Evolutionary conservation across 2,329 filamentous ascomycete genomes (phyloP).

Genomic region (Colletotrichum shisoi): DNA sequence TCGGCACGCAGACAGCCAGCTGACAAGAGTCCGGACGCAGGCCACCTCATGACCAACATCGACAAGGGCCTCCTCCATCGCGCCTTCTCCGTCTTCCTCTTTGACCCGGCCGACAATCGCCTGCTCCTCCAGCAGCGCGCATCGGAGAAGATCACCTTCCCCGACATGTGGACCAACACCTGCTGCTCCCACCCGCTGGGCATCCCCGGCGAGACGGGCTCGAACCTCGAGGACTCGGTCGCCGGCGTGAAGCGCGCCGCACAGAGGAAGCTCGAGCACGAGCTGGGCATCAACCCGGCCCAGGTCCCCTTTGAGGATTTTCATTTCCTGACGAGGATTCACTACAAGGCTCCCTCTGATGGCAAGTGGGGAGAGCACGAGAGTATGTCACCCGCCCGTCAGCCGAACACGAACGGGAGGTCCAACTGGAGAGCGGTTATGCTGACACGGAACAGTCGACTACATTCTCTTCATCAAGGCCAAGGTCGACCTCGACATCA

Average conservation of each 20-base stretch:
- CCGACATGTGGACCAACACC: slow-evolving; percentile 99
- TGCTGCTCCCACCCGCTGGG: slow-evolving; percentile 98
- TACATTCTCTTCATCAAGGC: slow-evolving; percentile 99
- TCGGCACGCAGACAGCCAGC: slow-evolving; percentile 32
- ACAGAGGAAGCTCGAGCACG: slow-evolving; percentile 91
- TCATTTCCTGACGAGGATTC: slow-evolving; percentile 92
- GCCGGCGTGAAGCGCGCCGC: slow-evolving; percentile 90
- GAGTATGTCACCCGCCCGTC: slow-evolving; percentile 65
- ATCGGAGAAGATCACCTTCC: slow-evolving; percentile 97
- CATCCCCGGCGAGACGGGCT: slow-evolving; percentile 89
- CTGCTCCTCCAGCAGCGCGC: slow-evolving; percentile 95
- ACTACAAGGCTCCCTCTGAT: slow-evolving; percentile 96
- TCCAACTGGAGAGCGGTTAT: neutral
- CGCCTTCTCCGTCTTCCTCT: slow-evolving; percentile 97
- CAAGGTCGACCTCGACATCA: slow-evolving; percentile 82
- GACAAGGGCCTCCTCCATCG: slow-evolving; percentile 94
- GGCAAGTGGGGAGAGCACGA: slow-evolving; percentile 99
- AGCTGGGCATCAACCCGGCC: slow-evolving; percentile 86
- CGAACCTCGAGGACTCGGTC: slow-evolving; percentile 79
- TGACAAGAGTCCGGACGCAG: slow-evolving; percentile 64
- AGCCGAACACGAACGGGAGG: neutral
- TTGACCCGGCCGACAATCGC: slow-evolving; percentile 85
- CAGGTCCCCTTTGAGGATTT: slow-evolving; percentile 94
- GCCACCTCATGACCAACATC: slow-evolving; percentile 99
- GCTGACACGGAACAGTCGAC: slow-evolving; percentile 70